These are phyloP conservation scores for Tolypocladium album DNA, from an alignment of 2,329 filamentous ascomycete species.

Conservation along the genomic window DNA sequence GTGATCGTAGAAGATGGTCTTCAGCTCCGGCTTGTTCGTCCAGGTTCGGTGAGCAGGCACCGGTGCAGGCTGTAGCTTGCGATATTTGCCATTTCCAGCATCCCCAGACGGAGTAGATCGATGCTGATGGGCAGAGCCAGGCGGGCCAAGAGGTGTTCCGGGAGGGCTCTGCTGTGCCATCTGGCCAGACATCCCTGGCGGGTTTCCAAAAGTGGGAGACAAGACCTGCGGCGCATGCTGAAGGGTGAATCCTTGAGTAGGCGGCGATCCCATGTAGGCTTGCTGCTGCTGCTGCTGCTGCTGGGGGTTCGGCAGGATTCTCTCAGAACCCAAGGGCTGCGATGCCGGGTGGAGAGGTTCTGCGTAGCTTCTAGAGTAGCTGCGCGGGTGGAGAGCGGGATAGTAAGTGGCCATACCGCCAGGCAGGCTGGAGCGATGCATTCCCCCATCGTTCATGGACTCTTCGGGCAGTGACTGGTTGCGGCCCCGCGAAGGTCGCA, in stretches of 20 bases:
- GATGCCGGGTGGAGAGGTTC: constrained; percentile 18
- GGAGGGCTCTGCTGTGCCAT: constrained; percentile 26
- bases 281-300: constrained; percentile 7
- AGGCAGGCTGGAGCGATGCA: constrained; percentile 17
- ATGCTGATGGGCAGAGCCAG: constrained; percentile 20
- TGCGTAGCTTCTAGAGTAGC: constrained; percentile 20
- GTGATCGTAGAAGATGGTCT: constrained; percentile 48
- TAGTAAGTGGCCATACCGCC: constrained; percentile 19
- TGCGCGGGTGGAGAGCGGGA: constrained; percentile 14
- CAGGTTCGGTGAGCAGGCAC: constrained; percentile 40
- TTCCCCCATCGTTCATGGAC: constrained; percentile 17
- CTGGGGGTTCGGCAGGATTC: constrained; percentile 22
- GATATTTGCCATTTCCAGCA: constrained; percentile 34
- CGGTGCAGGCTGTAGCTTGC: constrained; percentile 48
- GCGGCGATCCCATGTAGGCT: constrained; percentile 23
- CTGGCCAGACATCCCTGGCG: constrained; percentile 15
- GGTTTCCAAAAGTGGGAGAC: constrained; percentile 26
- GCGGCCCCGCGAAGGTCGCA: constrained; percentile 25
- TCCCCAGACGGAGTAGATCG: constrained; percentile 27
- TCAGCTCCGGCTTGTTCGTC: constrained; percentile 38
- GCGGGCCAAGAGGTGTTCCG: constrained; percentile 19
- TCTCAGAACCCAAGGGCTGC: constrained; percentile 17
- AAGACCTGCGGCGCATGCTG: constrained; percentile 19
- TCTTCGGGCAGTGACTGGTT: constrained; percentile 23
- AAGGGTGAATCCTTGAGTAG: constrained; percentile 10